Percentiles rank a stretch among this genome's conserved stretches.
Evolutionary conservation across 2,329 filamentous ascomycete genomes (phyloP).

Genomic region (Monosporascus cannonballus): DNA sequence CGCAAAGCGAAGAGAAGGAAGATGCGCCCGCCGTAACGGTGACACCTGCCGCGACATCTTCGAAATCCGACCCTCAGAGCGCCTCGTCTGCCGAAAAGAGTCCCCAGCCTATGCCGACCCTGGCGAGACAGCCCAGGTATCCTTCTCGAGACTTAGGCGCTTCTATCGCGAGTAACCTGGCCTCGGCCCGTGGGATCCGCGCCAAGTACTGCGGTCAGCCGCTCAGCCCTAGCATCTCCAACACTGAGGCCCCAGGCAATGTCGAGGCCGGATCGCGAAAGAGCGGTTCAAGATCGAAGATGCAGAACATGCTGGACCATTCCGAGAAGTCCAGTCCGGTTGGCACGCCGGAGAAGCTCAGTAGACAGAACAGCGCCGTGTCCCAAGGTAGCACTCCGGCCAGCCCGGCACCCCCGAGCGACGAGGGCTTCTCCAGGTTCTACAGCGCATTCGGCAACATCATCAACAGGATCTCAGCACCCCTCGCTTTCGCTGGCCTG

Average conservation of each 20-base stretch:
- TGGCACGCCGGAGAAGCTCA: slow-evolving; percentile 32
- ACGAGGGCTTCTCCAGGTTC: slow-evolving; percentile 84
- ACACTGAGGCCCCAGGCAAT: slow-evolving; percentile 66
- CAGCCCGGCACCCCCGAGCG: slow-evolving; percentile 31
- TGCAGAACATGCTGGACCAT: slow-evolving; percentile 51
- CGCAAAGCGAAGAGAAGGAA: slow-evolving; percentile 32
- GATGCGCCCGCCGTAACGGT: slow-evolving; percentile 14
- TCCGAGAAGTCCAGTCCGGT: slow-evolving; percentile 48
- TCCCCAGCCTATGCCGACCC: slow-evolving; percentile 25
- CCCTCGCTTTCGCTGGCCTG: slow-evolving; percentile 86
- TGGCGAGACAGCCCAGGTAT: slow-evolving; percentile 42
- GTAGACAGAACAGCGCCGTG: slow-evolving; percentile 14
- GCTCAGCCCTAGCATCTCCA: slow-evolving; percentile 65
- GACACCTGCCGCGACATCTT: not conserved
- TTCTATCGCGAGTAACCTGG: slow-evolving; percentile 83
- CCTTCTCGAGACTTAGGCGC: slow-evolving; percentile 65
- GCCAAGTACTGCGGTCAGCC: slow-evolving; percentile 60
- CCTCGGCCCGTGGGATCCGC: slow-evolving; percentile 75
- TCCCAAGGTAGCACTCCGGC: slow-evolving; percentile 19
- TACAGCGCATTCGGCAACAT: slow-evolving; percentile 88
- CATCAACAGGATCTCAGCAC: slow-evolving; percentile 82
- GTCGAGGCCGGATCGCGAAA: slow-evolving; percentile 52
- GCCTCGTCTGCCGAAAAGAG: slow-evolving; percentile 20
- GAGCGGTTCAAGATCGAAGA: slow-evolving; percentile 44
- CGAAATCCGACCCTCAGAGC: slow-evolving; percentile 1